Evolutionary conservation across 352 stramenopile genomes (phyloP).

Genomic region (Pythium scleroteichum): DNA sequence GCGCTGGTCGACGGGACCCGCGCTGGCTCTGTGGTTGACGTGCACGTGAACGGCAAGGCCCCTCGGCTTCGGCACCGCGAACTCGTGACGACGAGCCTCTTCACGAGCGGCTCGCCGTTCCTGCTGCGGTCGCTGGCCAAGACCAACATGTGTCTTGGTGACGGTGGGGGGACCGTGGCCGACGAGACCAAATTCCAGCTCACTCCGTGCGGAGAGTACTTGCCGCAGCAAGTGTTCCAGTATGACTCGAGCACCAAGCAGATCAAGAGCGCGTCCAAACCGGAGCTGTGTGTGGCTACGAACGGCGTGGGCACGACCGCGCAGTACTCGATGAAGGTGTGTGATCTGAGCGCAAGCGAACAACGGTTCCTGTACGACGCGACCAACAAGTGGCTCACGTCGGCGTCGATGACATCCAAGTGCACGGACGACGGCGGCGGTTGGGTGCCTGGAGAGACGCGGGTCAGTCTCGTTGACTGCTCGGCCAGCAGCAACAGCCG

Average conservation of each 20-base stretch:
- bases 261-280: slow-evolving; percentile 9
- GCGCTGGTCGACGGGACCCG: no score
- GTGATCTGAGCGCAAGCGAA: not conserved
- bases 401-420: not conserved
- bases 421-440: slow-evolving; percentile 4
- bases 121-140: slow-evolving; percentile 4
- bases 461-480: not conserved
- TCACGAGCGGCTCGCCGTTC: not conserved
- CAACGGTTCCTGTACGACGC: not conserved
- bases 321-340: not conserved
- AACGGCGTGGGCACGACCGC: not conserved
- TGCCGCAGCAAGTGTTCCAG: not conserved
- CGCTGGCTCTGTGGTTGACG: no score
- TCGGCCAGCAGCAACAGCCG: not conserved
- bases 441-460: not conserved
- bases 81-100: not conserved
- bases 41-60: no score
- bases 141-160: slow-evolving; percentile 3
- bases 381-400: not conserved
- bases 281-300: not conserved
- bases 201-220: not conserved
- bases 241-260: slow-evolving; percentile 1
- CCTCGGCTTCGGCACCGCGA: no score
- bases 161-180: not conserved
- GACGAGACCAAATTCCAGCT: not conserved